phyloP scores from a whole-genome alignment of 2,329 filamentous ascomycete genomes.

The Sarocladium strictum region DNA sequence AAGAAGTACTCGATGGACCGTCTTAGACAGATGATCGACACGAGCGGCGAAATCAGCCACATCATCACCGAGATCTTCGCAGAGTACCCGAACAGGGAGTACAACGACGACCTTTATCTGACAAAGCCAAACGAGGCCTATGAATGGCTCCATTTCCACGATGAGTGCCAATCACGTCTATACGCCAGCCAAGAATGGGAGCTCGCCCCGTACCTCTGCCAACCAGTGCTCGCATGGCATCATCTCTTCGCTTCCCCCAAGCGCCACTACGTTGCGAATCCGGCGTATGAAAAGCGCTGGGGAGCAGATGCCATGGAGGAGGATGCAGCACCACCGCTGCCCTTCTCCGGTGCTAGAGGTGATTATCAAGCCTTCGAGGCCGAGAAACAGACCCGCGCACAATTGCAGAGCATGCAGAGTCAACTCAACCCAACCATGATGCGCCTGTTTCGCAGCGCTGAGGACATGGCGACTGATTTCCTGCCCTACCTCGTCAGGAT shows the following conservation, averaged over 20 bases:
- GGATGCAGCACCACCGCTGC: constrained; percentile 50
- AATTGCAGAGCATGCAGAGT: constrained; percentile 67
- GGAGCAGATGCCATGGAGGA: constrained; percentile 34
- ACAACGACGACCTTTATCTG: constrained; percentile 87
- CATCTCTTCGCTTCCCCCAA: constrained; percentile 76
- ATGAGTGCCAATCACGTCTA: constrained; percentile 70
- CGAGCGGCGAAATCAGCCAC: constrained; percentile 70
- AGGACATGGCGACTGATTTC: constrained; percentile 74
- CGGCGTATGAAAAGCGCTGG: constrained; percentile 37
- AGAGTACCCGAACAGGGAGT: constrained; percentile 79
- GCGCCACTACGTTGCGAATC: constrained; percentile 33
- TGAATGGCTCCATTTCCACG: constrained; percentile 95
- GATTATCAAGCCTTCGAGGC: constrained; percentile 78
- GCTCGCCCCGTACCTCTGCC: constrained; percentile 76
- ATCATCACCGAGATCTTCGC: constrained; percentile 80
- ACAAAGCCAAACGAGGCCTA: constrained; percentile 83
- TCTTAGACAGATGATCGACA: constrained; percentile 70
- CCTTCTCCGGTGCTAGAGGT: constrained; percentile 77
- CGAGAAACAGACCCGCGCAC: constrained; percentile 68
- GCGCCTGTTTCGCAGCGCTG: constrained; percentile 71
- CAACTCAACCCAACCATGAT: constrained; percentile 66
- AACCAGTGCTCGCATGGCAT: constrained; percentile 85
- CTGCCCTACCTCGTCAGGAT: constrained; percentile 80
- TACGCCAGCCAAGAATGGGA: constrained; percentile 92
- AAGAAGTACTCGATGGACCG: constrained; percentile 69